Base-by-base conservation (phyloP, 257 asterid species). In the Capsicum pubescens region DNA sequence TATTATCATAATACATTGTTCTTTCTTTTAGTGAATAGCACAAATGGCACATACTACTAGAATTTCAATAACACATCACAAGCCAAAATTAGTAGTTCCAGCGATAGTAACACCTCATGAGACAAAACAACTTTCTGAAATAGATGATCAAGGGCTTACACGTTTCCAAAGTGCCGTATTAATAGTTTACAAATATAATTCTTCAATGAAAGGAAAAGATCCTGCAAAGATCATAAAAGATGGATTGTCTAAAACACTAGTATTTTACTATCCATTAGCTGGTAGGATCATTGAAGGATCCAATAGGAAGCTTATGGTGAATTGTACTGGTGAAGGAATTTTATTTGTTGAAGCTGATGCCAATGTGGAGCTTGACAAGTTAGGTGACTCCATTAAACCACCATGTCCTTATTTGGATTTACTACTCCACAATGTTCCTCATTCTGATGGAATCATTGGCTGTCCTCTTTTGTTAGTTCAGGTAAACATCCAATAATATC, bases 241-340 rank as follows among this genome's bases (percentile, higher is more conserved):
- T 46, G 85, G 82, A 68, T 81, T 81, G 55, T 85, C 87, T 8
- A 85, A 44, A 84, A 69, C 60, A 58, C 78, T 85, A 19, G 69
- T 85, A 19, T 56, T 80, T 84, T 85, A 58, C 39, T 81, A 85
- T 71, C 87, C 87, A 42, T 39, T 85, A 54, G 87, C 85, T 48
- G 87, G 87, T 36, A 86, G 84, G 21, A 63, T 86, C 3, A 78
- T 83, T 21, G 79, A 85, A 69, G 52, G 57, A 13, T 16, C 21
- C 12, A 74, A 83, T 79, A 85, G 82, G 12, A 78, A 68, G 76
- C 82, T 78, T 78, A 78, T 54, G 19, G 81, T 86, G 0, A 86
- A 85, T 11, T 86, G 88, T 9, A 86, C 63, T 13, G 54, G 67
- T 5, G 84, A 86, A 32, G 88, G 88, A 1, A 58, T 86, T 4